Conservation (phyloP, 305 asterid genomes). For the Fraxinus sp. region DNA sequence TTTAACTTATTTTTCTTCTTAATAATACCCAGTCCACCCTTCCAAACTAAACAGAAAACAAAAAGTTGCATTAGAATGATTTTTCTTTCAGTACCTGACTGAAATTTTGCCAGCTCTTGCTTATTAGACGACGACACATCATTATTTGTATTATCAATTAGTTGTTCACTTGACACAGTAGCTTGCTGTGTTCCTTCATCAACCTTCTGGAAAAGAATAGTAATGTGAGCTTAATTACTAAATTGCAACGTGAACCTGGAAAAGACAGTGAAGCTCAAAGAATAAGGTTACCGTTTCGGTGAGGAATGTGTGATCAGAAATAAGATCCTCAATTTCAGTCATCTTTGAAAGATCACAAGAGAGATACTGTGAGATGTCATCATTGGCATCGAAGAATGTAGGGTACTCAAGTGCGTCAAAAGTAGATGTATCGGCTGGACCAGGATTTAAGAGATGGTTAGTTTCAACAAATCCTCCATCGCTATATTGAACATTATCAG, state of each 20-base stretch:
- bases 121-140: slow-evolving; percentile 35
- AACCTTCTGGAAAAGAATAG: slow-evolving; percentile 35
- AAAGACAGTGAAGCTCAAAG: not conserved
- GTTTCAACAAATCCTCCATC: slow-evolving; percentile 68
- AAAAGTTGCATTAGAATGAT: not conserved
- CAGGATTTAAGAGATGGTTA: slow-evolving; percentile 56
- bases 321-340: slow-evolving; percentile 37
- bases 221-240: slow-evolving; percentile 12
- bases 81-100: slow-evolving; percentile 45
- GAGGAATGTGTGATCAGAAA: slow-evolving; percentile 34
- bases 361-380: slow-evolving; percentile 37
- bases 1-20: not conserved
- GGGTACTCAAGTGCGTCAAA: slow-evolving; percentile 59
- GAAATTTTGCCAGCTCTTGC: slow-evolving; percentile 35
- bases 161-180: slow-evolving; percentile 36
- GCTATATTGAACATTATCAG: slow-evolving; percentile 37
- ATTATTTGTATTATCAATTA: slow-evolving; percentile 26
- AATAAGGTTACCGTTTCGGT: slow-evolving; percentile 43
- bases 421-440: slow-evolving; percentile 36
- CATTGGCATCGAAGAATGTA: slow-evolving; percentile 54
- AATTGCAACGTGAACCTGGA: not conserved
- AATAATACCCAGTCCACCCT: not conserved
- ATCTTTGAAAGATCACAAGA: slow-evolving; percentile 44
- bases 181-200: slow-evolving; percentile 35
- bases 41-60: not conserved